Percentiles rank a stretch among this genome's conserved stretches.
These are phyloP conservation scores for Penicillium vulpinum DNA, from an alignment of 2,329 filamentous ascomycete genomes.

Conservation along the genomic window DNA sequence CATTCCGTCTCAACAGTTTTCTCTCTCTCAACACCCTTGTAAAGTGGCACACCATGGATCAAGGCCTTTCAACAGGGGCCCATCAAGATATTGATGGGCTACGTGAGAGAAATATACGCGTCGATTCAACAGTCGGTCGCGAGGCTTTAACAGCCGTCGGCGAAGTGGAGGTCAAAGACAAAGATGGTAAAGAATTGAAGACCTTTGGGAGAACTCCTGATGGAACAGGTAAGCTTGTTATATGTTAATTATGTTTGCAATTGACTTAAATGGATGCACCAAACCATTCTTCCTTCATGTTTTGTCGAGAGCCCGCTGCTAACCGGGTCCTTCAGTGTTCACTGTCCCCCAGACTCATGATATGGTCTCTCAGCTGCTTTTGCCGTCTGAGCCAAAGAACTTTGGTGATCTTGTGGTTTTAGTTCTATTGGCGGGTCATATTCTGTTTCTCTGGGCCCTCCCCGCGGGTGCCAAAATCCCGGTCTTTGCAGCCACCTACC, in stretches of 20 bases:
- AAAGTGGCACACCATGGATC: conserved; percentile 35
- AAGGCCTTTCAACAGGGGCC: conserved; percentile 40
- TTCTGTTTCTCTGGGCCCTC: conserved; percentile 71
- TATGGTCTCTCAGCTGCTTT: conserved; percentile 97
- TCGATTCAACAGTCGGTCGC: conserved; percentile 49
- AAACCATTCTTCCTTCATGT: not conserved
- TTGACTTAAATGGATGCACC: not conserved
- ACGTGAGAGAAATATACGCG: conserved; percentile 48
- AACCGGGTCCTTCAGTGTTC: conserved; percentile 67
- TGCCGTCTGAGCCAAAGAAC: conserved; percentile 94
- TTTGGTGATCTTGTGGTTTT: conserved; percentile 81
- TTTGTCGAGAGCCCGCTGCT: conserved; percentile 15
- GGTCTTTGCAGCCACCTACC: conserved; percentile 77
- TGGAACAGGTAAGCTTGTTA: conserved; percentile 71
- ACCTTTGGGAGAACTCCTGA: conserved; percentile 90
- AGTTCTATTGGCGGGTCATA: conserved; percentile 71
- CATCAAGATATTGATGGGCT: conserved; percentile 43
- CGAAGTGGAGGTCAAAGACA: conserved; percentile 47
- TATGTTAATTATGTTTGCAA: not conserved
- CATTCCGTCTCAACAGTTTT: conserved; percentile 22
- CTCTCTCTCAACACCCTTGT: conserved; percentile 19
- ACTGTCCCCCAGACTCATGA: conserved; percentile 94
- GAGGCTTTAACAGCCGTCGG: conserved; percentile 41
- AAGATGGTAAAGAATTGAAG: conserved; percentile 62
- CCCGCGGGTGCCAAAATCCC: conserved; percentile 70